phyloP scores from a whole-genome alignment of 306 rosid species.

The Castanopsis chinensis region DNA sequence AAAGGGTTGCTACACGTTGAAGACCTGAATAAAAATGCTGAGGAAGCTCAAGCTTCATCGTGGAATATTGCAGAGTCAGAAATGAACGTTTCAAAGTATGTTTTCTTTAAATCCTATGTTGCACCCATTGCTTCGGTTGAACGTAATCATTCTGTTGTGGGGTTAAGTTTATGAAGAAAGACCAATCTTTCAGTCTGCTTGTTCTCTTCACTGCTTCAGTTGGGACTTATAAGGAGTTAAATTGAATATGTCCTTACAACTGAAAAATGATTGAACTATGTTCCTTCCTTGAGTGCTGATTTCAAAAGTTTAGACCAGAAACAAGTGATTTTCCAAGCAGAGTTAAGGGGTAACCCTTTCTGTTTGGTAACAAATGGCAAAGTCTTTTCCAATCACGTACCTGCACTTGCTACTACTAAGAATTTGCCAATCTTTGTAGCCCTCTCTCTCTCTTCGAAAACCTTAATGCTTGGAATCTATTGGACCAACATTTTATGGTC shows the following conservation, averaged over 20 bases:
- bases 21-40: slow-evolving; percentile 31
- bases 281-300: not conserved
- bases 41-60: slow-evolving; percentile 38
- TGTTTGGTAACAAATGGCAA: too few relatives aligned
- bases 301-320: not conserved
- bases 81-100: slow-evolving; percentile 59
- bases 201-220: not conserved
- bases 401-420: too few relatives aligned
- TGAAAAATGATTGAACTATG: not conserved
- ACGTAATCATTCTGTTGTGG: not conserved
- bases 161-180: not conserved
- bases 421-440: too few relatives aligned
- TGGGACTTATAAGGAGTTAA: not conserved
- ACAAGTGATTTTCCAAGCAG: not conserved
- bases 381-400: too few relatives aligned
- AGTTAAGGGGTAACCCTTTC: too few relatives aligned
- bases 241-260: not conserved
- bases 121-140: not conserved
- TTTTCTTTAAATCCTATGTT: not conserved
- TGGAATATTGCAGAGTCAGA: slow-evolving; percentile 54
- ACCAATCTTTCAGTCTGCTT: not conserved
- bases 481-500: too few relatives aligned
- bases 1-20: slow-evolving; percentile 24
- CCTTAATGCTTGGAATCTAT: too few relatives aligned
- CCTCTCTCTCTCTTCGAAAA: too few relatives aligned